Conservation (phyloP, 768 basidiomycete species). For the Krasilnikovozyma curviuscula region DNA sequence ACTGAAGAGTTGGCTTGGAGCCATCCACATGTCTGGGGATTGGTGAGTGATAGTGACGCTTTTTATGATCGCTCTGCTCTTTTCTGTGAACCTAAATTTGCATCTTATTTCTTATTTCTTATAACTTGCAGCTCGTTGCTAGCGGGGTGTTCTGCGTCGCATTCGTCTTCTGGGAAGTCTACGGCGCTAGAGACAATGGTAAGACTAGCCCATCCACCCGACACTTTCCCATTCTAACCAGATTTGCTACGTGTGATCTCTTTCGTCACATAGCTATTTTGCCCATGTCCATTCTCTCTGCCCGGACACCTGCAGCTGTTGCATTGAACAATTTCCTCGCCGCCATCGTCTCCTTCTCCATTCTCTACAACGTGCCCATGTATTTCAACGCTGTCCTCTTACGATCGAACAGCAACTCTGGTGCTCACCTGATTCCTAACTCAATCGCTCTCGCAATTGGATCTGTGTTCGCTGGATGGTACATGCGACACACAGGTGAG, state of each 20-base stretch:
- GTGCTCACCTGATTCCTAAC: slow-evolving; percentile 61
- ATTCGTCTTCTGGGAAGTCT: slow-evolving; percentile 64
- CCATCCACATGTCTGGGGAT: slow-evolving; percentile 45
- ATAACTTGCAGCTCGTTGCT: slow-evolving; percentile 7
- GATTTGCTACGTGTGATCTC: not conserved
- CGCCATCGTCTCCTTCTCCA: slow-evolving; percentile 61
- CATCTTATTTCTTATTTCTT: no score
- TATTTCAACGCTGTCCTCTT: slow-evolving; percentile 4
- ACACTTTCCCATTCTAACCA: not conserved
- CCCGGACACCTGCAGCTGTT: slow-evolving; percentile 62
- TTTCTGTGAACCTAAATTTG: no score
- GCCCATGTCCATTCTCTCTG: slow-evolving; percentile 57
- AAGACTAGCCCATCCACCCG: slow-evolving; percentile 36
- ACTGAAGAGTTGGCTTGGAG: not conserved
- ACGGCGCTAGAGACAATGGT: slow-evolving; percentile 64
- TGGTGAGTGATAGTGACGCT: slow-evolving; percentile 29
- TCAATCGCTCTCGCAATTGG: slow-evolving; percentile 70
- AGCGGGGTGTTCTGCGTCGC: slow-evolving; percentile 37
- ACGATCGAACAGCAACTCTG: not conserved
- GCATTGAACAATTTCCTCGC: slow-evolving; percentile 63
- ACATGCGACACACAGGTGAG: slow-evolving; percentile 13
- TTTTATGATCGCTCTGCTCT: no score
- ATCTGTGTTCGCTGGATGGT: slow-evolving; percentile 76
- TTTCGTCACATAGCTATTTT: not conserved
- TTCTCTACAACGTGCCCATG: slow-evolving; percentile 24